Conservation (phyloP, 2,329 filamentous ascomycete species). For the Thermothelomyces thermophilus region DNA sequence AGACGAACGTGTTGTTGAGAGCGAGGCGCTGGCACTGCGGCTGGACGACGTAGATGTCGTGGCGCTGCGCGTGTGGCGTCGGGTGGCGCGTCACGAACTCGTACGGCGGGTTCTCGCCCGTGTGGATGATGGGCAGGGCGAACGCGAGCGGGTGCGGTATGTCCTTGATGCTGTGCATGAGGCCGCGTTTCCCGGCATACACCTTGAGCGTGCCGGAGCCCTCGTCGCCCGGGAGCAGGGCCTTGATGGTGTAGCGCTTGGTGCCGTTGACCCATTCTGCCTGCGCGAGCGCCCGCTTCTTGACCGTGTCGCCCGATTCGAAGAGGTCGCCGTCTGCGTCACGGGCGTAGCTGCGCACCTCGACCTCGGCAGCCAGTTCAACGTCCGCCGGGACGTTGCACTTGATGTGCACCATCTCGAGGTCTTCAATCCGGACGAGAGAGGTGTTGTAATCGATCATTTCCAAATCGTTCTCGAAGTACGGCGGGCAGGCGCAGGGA, state of each 20-base stretch:
- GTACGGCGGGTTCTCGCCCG: conserved; percentile 87
- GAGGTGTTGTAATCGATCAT: conserved; percentile 90
- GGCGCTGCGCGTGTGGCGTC: conserved; percentile 92
- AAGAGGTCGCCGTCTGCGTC: conserved; percentile 89
- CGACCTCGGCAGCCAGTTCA: conserved; percentile 87
- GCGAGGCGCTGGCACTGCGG: conserved; percentile 85
- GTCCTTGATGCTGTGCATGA: conserved; percentile 97
- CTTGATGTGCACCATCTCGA: conserved; percentile 88
- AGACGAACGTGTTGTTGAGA: conserved; percentile 96
- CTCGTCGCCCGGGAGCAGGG: conserved; percentile 83
- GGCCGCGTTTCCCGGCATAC: conserved; percentile 86
- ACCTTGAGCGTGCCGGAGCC: conserved; percentile 82
- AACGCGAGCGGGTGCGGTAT: conserved; percentile 90
- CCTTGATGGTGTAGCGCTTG: conserved; percentile 92
- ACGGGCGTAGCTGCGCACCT: conserved; percentile 70
- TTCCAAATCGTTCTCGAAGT: conserved; percentile 74
- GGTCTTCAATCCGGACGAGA: conserved; percentile 73
- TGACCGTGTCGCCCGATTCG: conserved; percentile 80
- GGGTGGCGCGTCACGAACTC: conserved; percentile 91
- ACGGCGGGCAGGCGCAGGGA: conserved; percentile 78
- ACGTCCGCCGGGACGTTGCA: conserved; percentile 83
- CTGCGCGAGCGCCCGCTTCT: conserved; percentile 82
- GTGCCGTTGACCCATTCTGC: conserved; percentile 82
- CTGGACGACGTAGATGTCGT: conserved; percentile 94
- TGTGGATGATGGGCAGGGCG: conserved; percentile 82